A percentile compares a stretch with the other conserved stretches of the same genome.
These are phyloP conservation scores for Helianthus tuberosus DNA, from an alignment of 129 eudicot species.

Conservation along the genomic window DNA sequence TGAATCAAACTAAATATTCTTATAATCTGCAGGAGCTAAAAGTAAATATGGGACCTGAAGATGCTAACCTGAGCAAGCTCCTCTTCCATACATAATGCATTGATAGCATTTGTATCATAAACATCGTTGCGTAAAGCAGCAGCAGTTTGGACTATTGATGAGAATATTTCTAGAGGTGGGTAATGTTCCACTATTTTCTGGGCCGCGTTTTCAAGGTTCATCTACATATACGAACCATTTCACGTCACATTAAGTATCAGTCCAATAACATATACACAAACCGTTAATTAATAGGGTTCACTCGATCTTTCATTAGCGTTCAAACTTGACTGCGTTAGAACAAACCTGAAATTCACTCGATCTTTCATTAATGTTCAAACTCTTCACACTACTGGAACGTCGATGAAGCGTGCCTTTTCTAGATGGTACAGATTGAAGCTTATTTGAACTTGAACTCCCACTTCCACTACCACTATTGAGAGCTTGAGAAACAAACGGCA, in stretches of 20 bases:
- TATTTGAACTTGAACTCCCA: slow-evolving; percentile 32
- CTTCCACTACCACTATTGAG: slow-evolving; percentile 55
- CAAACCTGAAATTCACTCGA: slow-evolving; percentile 63
- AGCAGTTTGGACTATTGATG: slow-evolving; percentile 63
- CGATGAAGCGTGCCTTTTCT: slow-evolving; percentile 37
- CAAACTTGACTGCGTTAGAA: slow-evolving; percentile 20
- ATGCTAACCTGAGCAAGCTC: slow-evolving; percentile 59
- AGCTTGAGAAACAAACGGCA: slow-evolving; percentile 95
- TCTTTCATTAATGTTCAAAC: slow-evolving; percentile 36
- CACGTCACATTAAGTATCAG: neutral
- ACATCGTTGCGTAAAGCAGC: slow-evolving; percentile 36
- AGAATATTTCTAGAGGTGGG: slow-evolving; percentile 67
- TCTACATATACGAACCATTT: slow-evolving; percentile 35
- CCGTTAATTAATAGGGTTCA: slow-evolving; percentile 10
- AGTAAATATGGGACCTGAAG: neutral
- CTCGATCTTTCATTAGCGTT: slow-evolving; percentile 26
- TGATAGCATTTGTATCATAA: slow-evolving; percentile 32
- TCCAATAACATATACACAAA: slow-evolving; percentile 6
- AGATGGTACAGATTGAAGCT: slow-evolving; percentile 33
- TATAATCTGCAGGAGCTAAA: neutral
- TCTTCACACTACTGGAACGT: slow-evolving; percentile 39
- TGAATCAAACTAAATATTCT: neutral
- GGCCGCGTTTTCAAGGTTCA: slow-evolving; percentile 60
- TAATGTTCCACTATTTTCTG: slow-evolving; percentile 57
- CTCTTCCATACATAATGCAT: slow-evolving; percentile 48